Base-by-base conservation (phyloP, 345 rosid species). In the Iberis pinnata region DNA sequence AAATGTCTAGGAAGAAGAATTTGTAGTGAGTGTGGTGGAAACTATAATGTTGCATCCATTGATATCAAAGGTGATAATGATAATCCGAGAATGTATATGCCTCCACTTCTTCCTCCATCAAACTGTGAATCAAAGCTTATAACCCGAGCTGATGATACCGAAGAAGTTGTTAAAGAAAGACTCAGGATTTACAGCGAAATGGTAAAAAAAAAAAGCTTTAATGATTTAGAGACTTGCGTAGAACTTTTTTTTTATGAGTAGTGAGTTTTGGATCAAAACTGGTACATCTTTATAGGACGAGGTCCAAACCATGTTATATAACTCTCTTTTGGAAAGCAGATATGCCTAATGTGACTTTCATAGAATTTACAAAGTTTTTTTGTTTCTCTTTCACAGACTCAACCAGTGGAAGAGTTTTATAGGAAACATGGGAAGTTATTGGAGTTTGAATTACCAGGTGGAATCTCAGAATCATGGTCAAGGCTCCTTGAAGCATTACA, bases 381-480 rank as follows among this genome's bases (percentile, higher is more conserved):
- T 45, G 18, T 58, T 19, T 58, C 3, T 31, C 12, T 13, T 60
- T 67, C 19, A 6, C 56, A 68, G 98, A 92, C 84, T 53, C 80
- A 61, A 68, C 98, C 98, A 35, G 83, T 92, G 58, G 97, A 92
- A 53, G 90, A 80, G n/a, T 92, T 82, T 73, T 92, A 92, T 60
- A 78, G 78, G 52, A 56, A 53, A 20, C 82, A 82, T 12, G 95
- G 88, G 62, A 88, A 78, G 75, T 49, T 92, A 63, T 50, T 87
- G 60, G 98, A 81, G 72, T 92, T 92, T 40, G 76, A 88, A 50
- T 90, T 92, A 50, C 98, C 98, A 0, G 98, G 98, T 26, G 97
- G 98, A 63, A 92, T 92, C 68, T 88, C 93, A 7, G 88, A 92
- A 69, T 88, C 98, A 1, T 92, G 98, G 98, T 86, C 95, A 13